Evolutionary conservation across 495 filamentous ascomycete genomes (phyloP), one percentile per base, ranked within the genome.

Genomic region (Podospora conica): DNA sequence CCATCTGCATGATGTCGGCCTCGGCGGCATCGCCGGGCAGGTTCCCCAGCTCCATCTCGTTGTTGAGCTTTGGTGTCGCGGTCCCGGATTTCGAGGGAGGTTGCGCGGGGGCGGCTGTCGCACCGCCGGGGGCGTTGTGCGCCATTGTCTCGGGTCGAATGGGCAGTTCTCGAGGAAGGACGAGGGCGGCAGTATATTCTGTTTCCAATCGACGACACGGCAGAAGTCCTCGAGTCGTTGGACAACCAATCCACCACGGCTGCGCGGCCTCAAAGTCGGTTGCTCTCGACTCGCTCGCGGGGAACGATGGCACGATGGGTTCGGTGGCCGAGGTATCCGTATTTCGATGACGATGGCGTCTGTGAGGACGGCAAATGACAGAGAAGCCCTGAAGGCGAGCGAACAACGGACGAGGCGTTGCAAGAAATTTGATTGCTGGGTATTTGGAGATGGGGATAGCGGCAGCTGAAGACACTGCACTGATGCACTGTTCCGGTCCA

Each of bases 1-100:
- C 91, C 71, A 97, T 84, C 78, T 97, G 94, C 92, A 98, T 96
- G 61, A 98, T 88, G 81, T 98, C 95, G 64, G 92, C 85, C 63
- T 91, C 90, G 28, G 75, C 24, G 57, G 78, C 63, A 21, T 81
- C 74, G 24, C 76, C 69, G 22, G 83, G 82, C 75, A 93, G 85
- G 65, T 79, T 83, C 61, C 88, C 86, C 61, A 94, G 80, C 76
- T 93, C 91, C 71, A 93, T 79, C 64, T 85, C 86, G 65, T 81
- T 83, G 75, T 85, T 85, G 40, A 88, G 76, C 73, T 86, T 87
- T 22, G 88, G 87, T 27, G 86, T 79, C 15, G 80, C 83, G 2
- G 82, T 79, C 55, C 82, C 77, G 24, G 83, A 81, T 73, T 90
- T 91, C 59, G 84, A 82, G 60, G 81, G 83, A 20, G 80, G 80